Evolutionary conservation across 352 stramenopile genomes (phyloP).

Genomic region (Phytophthora pseudosyringae): DNA sequence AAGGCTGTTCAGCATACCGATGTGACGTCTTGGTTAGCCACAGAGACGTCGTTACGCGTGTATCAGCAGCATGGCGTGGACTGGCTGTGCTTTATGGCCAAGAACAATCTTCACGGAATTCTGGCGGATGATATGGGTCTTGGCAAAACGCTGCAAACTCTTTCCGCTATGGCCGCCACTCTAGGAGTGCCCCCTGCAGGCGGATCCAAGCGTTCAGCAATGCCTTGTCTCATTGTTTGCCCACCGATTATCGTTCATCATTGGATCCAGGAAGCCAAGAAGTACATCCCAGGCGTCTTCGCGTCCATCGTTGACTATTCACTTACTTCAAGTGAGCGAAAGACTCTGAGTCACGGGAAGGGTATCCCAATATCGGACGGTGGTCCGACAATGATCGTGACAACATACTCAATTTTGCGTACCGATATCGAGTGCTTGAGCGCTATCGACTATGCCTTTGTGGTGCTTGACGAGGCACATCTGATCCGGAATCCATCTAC

Average conservation of each 20-base stretch:
- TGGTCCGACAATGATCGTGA: conserved; percentile 55
- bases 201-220: neutral
- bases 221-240: conserved; percentile 90
- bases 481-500: conserved; percentile 96
- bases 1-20: conserved; percentile 58
- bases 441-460: conserved; percentile 75
- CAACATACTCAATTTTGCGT: conserved; percentile 91
- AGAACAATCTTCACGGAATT: conserved; percentile 80
- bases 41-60: conserved; percentile 45
- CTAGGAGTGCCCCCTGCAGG: conserved; percentile 25
- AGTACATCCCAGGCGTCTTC: conserved; percentile 81
- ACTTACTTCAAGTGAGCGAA: conserved; percentile 53
- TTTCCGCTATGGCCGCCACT: conserved; percentile 88
- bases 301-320: conserved; percentile 83
- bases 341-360: conserved; percentile 41
- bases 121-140: conserved; percentile 92
- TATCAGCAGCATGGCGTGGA: conserved; percentile 86
- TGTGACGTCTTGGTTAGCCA: conserved; percentile 38
- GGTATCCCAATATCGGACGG: conserved; percentile 9
- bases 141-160: conserved; percentile 96
- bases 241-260: conserved; percentile 95
- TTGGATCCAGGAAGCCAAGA: conserved; percentile 93
- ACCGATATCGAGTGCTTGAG: conserved; percentile 72
- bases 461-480: conserved; percentile 98
- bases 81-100: conserved; percentile 75